phyloP scores from a whole-genome alignment of 495 filamentous ascomycete species.

The Talaromyces ruber region DNA sequence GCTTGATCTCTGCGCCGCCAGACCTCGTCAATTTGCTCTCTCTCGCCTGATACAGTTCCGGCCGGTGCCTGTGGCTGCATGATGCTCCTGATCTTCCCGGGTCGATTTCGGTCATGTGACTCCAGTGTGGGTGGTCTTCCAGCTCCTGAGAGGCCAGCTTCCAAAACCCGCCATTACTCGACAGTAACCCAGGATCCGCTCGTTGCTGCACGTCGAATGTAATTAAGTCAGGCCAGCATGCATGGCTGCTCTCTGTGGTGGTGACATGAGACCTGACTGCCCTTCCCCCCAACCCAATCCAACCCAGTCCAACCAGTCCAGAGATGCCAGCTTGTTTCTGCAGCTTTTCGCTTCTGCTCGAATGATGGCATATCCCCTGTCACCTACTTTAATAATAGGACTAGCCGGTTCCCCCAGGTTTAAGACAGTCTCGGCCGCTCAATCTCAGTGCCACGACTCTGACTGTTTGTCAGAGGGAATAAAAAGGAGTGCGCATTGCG shows the following conservation, averaged over 20 bases:
- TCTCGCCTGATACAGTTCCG: background rate
- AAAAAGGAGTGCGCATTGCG: background rate
- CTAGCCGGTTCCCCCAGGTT: background rate
- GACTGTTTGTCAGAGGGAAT: background rate
- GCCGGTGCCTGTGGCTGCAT: conserved; percentile 5
- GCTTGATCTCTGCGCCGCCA: background rate
- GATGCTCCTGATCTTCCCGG: conserved; percentile 6
- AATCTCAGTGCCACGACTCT: background rate
- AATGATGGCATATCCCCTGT: conserved; percentile 3
- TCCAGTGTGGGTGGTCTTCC: conserved; percentile 6
- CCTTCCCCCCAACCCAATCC: background rate
- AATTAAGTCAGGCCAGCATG: conserved; percentile 1
- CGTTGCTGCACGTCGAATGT: background rate
- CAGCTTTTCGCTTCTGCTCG: background rate
- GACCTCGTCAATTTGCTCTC: background rate
- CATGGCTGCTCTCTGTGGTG: conserved; percentile 3
- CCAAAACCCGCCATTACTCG: background rate
- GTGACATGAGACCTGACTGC: conserved; percentile 8
- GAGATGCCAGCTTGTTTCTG: conserved; percentile 7
- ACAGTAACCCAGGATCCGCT: conserved; percentile 2
- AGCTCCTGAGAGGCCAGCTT: background rate
- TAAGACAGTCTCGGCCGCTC: conserved; percentile 1
- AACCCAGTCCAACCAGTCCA: background rate
- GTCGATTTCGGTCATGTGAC: conserved; percentile 10
- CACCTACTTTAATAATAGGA: background rate